Conservation (phyloP, 1,284 basidiomycete genomes). For the Boletus calvinii region DNA sequence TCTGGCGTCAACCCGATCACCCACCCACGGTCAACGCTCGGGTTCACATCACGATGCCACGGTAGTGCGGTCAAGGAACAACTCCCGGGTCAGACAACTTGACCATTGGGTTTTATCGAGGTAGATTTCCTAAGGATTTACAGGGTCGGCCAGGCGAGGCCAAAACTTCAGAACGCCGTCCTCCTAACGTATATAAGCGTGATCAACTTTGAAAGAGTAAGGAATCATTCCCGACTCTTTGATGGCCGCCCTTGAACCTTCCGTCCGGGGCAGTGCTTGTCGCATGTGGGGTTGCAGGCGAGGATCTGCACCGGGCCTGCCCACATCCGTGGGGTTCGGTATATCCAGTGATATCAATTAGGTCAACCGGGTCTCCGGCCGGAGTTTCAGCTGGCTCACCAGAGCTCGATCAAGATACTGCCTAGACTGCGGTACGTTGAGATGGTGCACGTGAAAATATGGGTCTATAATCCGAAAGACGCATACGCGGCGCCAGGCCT, state of each 20-base stretch:
- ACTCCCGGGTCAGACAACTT: neutral
- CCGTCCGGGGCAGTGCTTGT: neutral
- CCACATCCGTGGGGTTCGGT: neutral
- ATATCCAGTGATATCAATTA: neutral
- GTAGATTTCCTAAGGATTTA: neutral
- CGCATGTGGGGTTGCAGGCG: neutral
- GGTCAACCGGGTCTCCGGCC: neutral
- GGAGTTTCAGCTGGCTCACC: neutral
- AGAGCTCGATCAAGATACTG: neutral
- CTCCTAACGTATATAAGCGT: neutral
- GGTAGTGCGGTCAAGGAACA: neutral
- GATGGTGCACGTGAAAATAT: neutral
- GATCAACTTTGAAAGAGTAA: too few species aligned
- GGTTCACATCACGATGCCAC: too few species aligned
- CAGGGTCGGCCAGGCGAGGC: neutral
- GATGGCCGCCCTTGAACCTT: neutral
- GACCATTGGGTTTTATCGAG: neutral
- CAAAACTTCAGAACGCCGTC: neutral
- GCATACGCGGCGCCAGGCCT: too few species aligned
- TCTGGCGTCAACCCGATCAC: neutral
- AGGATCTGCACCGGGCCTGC: neutral
- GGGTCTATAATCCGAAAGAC: neutral
- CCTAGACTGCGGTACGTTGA: slow-evolving; percentile 22
- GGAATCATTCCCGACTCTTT: neutral
- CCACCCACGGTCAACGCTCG: neutral